Evolutionary conservation across 805 yeast species (phyloP).

Genomic region (Yamadazyma ubonensis): DNA sequence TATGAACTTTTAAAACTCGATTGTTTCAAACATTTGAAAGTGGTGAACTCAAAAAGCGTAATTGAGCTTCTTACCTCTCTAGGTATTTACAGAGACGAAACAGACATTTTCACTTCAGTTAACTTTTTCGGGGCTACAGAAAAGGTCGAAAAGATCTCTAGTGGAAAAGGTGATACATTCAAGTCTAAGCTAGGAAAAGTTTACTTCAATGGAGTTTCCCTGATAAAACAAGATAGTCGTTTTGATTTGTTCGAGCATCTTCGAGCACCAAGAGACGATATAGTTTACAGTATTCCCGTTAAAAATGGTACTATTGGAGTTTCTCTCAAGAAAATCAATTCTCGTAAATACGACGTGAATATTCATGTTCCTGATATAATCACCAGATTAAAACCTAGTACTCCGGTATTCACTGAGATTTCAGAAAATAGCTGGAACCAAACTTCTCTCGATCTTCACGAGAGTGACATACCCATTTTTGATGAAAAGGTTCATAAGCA

Average conservation of each 20-base stretch:
- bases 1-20: slow-evolving; percentile 1
- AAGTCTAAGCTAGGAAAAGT: slow-evolving; percentile 20
- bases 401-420: slow-evolving; percentile 18
- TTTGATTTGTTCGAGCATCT: slow-evolving; percentile 34
- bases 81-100: slow-evolving; percentile 8
- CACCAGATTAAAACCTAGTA: slow-evolving; percentile 31
- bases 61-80: slow-evolving; percentile 1
- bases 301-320: slow-evolving; percentile 23
- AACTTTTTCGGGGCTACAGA: slow-evolving; percentile 8
- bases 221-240: background rate
- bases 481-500: slow-evolving; percentile 14
- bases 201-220: too few species aligned
- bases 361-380: slow-evolving; percentile 45
- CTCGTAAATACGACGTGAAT: slow-evolving; percentile 34
- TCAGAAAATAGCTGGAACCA: slow-evolving; percentile 1
- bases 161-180: slow-evolving; percentile 12
- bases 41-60: background rate
- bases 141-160: slow-evolving; percentile 11
- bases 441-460: slow-evolving; percentile 5
- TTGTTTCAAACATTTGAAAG: slow-evolving; percentile 3
- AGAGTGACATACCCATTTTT: slow-evolving; percentile 17
- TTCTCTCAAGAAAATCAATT: slow-evolving; percentile 36
- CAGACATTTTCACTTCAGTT: slow-evolving; percentile 13
- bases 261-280: slow-evolving; percentile 23
- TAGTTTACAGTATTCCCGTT: slow-evolving; percentile 30